Evolutionary conservation across 306 rosid genomes (phyloP).

Genomic region (Glycine soja): DNA sequence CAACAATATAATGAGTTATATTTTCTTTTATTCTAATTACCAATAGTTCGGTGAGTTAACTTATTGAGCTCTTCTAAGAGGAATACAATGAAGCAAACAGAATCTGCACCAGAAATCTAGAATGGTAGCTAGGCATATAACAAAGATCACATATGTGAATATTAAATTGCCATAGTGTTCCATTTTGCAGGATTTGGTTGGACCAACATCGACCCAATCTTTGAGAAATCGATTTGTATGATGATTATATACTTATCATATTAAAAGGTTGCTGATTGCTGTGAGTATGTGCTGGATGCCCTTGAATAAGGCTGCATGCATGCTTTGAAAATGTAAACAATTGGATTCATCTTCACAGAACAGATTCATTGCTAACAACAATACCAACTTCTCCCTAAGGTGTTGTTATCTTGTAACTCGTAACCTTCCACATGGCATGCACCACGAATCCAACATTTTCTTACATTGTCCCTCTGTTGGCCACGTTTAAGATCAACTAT

Average conservation of each 20-base stretch:
- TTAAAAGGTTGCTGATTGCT: too few species aligned
- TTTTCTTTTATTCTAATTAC: too few species aligned
- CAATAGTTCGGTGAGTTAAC: too few species aligned
- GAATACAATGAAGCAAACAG: neutral
- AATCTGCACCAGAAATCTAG: neutral
- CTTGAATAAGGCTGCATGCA: neutral
- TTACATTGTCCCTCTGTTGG: constrained; percentile 47
- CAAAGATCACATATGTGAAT: constrained; percentile 8
- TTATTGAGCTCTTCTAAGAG: neutral
- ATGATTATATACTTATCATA: neutral
- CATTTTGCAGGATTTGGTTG: constrained; percentile 41
- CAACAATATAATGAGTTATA: too few species aligned
- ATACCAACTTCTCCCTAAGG: neutral
- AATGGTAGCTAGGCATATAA: constrained; percentile 13
- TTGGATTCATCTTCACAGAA: neutral
- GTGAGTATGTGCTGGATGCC: neutral
- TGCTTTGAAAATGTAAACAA: constrained; percentile 39
- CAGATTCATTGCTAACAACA: constrained; percentile 27
- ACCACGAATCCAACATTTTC: constrained; percentile 49
- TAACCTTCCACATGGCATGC: constrained; percentile 46
- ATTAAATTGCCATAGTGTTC: neutral
- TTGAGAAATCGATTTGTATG: neutral
- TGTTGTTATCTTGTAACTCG: neutral
- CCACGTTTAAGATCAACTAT: constrained; percentile 34
- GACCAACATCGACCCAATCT: constrained; percentile 27